Evolutionary conservation across 306 rosid genomes (phyloP).

Genomic region (Begonia masoniana): DNA sequence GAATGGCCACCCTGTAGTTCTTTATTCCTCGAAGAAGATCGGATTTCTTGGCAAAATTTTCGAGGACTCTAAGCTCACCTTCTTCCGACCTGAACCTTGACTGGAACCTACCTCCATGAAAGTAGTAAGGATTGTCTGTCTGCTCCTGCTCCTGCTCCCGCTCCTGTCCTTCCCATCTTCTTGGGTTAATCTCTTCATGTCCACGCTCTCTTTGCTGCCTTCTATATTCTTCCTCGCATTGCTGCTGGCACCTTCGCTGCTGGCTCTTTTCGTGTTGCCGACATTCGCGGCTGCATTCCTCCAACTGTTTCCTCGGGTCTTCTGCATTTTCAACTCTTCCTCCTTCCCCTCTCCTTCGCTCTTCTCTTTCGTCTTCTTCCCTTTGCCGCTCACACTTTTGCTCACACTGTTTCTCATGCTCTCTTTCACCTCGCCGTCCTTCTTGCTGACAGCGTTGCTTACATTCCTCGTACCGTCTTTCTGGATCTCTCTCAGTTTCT

Average conservation of each 20-base stretch:
- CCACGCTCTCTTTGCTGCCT: conserved; percentile 4
- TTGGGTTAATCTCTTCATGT: not conserved
- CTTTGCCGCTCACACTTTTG: not conserved
- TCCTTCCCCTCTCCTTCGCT: not conserved
- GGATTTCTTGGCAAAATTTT: conserved; percentile 14
- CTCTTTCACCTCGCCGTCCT: not conserved
- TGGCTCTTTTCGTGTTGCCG: not conserved
- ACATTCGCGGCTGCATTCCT: not conserved
- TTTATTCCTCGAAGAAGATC: conserved; percentile 26
- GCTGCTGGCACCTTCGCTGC: not conserved
- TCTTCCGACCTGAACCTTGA: conserved; percentile 9
- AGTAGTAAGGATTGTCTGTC: conserved; percentile 26
- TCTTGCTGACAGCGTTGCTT: not conserved
- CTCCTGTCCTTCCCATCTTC: not conserved
- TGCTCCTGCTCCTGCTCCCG: conserved; percentile 6
- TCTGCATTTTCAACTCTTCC: not conserved
- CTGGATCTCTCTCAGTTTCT: conserved; percentile 4
- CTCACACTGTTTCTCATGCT: not conserved
- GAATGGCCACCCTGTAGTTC: conserved; percentile 19
- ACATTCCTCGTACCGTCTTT: not conserved
- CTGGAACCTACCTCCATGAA: conserved; percentile 15
- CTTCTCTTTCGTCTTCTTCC: not conserved
- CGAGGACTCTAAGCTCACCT: conserved; percentile 19
- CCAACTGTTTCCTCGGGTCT: not conserved
- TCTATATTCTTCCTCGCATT: not conserved